These are phyloP conservation scores for Scleroderma citrinum DNA, from an alignment of 768 basidiomycete species.

Conservation along the genomic window DNA sequence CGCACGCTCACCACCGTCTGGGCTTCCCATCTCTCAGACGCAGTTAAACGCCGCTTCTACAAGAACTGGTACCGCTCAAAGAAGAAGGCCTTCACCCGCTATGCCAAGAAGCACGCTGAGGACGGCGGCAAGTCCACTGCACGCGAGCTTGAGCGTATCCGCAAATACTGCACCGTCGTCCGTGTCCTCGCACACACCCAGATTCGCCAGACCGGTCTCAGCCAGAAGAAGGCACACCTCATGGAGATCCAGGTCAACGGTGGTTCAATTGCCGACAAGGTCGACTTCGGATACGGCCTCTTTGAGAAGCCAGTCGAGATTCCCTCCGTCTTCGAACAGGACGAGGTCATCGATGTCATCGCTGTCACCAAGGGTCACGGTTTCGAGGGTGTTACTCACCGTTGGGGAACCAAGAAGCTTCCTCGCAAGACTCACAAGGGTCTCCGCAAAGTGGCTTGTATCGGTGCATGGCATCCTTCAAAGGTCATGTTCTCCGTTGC, in stretches of 20 bases:
- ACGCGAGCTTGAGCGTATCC: constrained; percentile 97
- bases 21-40: constrained; percentile 97
- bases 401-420: constrained; percentile 99
- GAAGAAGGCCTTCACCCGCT: constrained; percentile 99
- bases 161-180: constrained; percentile 99
- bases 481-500: constrained; percentile 99
- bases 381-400: constrained; percentile 98
- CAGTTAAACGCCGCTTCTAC: constrained; percentile 99
- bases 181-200: constrained; percentile 99
- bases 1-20: constrained; percentile 98
- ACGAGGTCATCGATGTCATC: constrained; percentile 94
- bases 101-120: constrained; percentile 98
- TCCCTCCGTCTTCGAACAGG: constrained; percentile 84
- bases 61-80: constrained; percentile 99
- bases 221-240: constrained; percentile 98
- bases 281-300: constrained; percentile 86
- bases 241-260: constrained; percentile 99
- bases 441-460: constrained; percentile 99
- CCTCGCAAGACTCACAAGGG: constrained; percentile 99
- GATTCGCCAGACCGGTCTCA: constrained; percentile 94
- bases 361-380: constrained; percentile 99
- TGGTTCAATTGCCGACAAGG: constrained; percentile 93
- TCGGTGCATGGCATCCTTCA: constrained; percentile 96
- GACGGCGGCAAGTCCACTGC: constrained; percentile 86
- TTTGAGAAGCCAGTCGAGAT: constrained; percentile 97